Base-by-base conservation (phyloP, 2,329 filamentous ascomycete genomes). In the Fusarium nisikadoi region DNA sequence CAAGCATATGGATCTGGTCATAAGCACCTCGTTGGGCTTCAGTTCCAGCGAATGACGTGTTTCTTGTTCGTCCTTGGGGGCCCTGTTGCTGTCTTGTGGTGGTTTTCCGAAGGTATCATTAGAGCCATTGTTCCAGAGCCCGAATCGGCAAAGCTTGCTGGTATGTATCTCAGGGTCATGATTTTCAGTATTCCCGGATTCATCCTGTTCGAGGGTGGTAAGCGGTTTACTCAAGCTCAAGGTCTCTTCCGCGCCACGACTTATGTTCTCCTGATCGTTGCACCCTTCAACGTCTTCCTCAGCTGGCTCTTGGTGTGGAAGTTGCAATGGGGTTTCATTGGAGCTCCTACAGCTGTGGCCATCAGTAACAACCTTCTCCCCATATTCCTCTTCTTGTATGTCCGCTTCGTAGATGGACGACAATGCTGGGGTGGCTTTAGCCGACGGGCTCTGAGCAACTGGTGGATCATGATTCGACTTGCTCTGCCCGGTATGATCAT, bases 1-100 rank as follows among this genome's bases (percentile, higher is more conserved):
- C 95, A 98, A 81, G 95, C 96, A 1, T 98, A 97, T 79, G 95
- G 96, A 5, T 97, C 93, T 2, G 95, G 95, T 0, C 93, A 92
- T 79, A 97, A 93, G 79, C 93, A 95, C 74, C 88, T 98, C 9
- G 95, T 98, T 16, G 93, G 93, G 4, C 81, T 96, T 60, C 93
- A 96, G 76, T 87, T 94, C 70, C 93, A 96, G 82, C 88, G 93
- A 62, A 95, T 95, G 93, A 85, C 93, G 3, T 92, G 86, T 78
- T 95, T 96, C 78, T 86, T 96, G 6, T 91, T 92, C 84, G 80
- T 86, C 6, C 87, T 94, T 71, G 92, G 90, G 3, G 85, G 94
- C 23, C 93, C 93, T 2, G 93, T 96, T 73, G 89, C 87, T 8
- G 78, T 92, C 3, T 81, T 94, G 36, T 96, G 93, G 93, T 84